Base-by-base conservation (phyloP, 2,329 filamentous ascomycete genomes). In the Fusarium ramigenum region DNA sequence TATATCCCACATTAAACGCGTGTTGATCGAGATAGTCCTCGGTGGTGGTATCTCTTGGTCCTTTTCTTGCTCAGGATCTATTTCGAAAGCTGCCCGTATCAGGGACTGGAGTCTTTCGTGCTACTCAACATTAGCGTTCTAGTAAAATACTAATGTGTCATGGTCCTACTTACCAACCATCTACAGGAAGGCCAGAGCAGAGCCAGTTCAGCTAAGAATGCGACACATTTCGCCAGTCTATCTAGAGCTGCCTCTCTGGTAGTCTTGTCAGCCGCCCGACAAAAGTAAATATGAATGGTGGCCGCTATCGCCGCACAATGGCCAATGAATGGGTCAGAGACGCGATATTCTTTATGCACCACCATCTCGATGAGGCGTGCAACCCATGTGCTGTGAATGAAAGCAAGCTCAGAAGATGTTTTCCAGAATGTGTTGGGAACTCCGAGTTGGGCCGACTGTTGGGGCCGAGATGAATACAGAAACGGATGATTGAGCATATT, bases 341-440 rank as follows among this genome's bases (percentile, higher is more conserved):
- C 34, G 4, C 43, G 25, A 19, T 50, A 60, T 5, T 21, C 15
- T 15, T 60, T 60, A 18, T 32, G 25, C 0, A 9, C 16, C 0
- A 60, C 34, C 57, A 60, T 60, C 15, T 60, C 57, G 7, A 60
- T 39, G 5, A 60, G 57, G 1, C 57, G 57, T 16, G 57, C 16
- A 39, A 60, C 43, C 57, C 57, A 60, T 1, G 43, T 60, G 25
- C 57, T 60, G 7, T 60, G 57, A 4, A 60, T 62, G 5, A 62
- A 62, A 6, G 59, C 59, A 32, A 62, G 39, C 1, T 62, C 59
- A 6, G 59, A 62, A 0, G 59, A 62, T 4, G 59, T 62, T 18
- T 62, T 62, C 49, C 59, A 62, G 23, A 62, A 62, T 4, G 59
- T 62, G 21, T 62, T 62, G 0, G 59, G 59, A 15, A 62, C 32